phyloP scores from a whole-genome alignment of 1,284 basidiomycete genomes.

The Leccinum huronense region DNA sequence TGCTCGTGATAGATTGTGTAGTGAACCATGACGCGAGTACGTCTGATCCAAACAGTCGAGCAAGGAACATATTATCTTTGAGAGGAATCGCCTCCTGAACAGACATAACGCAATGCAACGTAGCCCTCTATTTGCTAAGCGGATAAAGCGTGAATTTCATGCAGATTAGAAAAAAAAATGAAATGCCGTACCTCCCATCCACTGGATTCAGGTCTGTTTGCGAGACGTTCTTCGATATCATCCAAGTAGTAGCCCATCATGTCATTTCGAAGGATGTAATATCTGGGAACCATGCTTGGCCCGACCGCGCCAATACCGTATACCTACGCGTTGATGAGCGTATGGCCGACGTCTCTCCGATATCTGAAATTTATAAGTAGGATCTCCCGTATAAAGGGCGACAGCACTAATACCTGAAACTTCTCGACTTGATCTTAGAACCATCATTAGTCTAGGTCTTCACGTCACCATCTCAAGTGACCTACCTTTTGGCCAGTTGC shows the following conservation, averaged over 20 bases:
- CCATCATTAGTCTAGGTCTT: constrained; percentile 15
- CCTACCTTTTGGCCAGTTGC: constrained; percentile 69
- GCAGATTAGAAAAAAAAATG: neutral
- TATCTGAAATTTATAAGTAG: constrained; percentile 50
- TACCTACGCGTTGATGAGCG: constrained; percentile 83
- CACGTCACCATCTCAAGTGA: constrained; percentile 4
- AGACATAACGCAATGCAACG: constrained; percentile 79
- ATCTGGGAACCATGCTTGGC: constrained; percentile 47
- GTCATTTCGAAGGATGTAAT: constrained; percentile 80
- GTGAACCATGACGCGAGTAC: constrained; percentile 84
- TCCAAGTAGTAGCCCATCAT: constrained; percentile 72
- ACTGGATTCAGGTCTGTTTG: constrained; percentile 36
- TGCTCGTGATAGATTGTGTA: constrained; percentile 45
- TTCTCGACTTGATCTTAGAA: constrained; percentile 69
- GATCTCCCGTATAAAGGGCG: constrained; percentile 7
- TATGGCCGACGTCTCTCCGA: constrained; percentile 86
- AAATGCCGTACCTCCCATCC: constrained; percentile 66
- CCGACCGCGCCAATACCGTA: neutral
- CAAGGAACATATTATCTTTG: constrained; percentile 63
- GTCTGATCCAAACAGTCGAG: constrained; percentile 66
- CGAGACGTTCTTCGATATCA: constrained; percentile 56
- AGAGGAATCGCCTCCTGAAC: constrained; percentile 84
- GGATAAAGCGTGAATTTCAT: neutral
- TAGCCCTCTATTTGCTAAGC: constrained; percentile 78
- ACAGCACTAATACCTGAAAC: constrained; percentile 62